These are phyloP conservation scores for Ulota crispa DNA, from an alignment of 225 moss, liverwort and hornwort genomes.

Conservation along the genomic window DNA sequence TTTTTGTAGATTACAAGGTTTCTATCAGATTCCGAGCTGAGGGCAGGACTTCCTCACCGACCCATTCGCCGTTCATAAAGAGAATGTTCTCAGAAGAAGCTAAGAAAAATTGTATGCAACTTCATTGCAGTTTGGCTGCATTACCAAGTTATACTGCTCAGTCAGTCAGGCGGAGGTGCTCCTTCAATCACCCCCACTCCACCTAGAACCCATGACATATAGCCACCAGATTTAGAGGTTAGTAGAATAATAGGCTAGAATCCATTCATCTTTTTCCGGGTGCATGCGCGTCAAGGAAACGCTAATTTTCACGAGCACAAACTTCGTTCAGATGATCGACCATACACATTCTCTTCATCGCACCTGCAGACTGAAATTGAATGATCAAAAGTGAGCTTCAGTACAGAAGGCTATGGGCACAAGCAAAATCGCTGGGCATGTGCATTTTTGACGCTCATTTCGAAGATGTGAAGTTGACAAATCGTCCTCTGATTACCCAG, in stretches of 20 bases:
- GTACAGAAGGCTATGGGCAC: neutral
- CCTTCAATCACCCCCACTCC: neutral
- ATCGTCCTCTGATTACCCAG: neutral
- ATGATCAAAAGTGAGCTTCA: neutral
- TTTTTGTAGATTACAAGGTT: neutral
- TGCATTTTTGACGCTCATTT: neutral
- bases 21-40: neutral
- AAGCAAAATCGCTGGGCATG: neutral
- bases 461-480: neutral
- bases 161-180: neutral
- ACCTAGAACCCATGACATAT: neutral
- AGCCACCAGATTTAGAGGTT: neutral
- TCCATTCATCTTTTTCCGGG: too few species aligned
- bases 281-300: too few species aligned
- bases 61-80: neutral
- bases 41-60: neutral
- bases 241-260: too few species aligned
- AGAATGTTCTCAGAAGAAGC: neutral
- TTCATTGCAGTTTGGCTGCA: neutral
- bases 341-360: too few species aligned
- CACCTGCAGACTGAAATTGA: too few species aligned
- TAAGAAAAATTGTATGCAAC: neutral
- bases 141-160: neutral
- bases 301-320: too few species aligned
- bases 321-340: too few species aligned